Evolutionary conservation across 257 asterid species (phyloP), one percentile per base, ranked within the genome.

Genomic region (Solanum clarkiae): DNA sequence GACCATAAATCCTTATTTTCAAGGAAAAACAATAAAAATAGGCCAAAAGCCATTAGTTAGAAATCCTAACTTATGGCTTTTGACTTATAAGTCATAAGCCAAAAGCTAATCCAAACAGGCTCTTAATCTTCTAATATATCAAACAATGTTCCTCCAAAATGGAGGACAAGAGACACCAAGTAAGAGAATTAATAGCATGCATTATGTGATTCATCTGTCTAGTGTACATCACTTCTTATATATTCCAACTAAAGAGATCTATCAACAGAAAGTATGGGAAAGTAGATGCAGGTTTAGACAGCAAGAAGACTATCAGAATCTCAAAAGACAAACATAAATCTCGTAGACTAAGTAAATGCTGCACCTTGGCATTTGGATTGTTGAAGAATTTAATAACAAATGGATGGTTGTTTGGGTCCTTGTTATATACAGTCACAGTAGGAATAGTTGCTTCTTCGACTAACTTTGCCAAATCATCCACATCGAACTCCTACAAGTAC

Each of bases 381-480:
- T 88, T 90, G 90, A 95, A 95, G 92, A 85, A 94, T 84, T 95
- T 95, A 51, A 89, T 84, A 53, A 95, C 95, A 86, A 91, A 95
- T 16, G 97, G 98, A 87, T 93, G 98, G 89, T 93, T 89, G 87
- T 87, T 92, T 15, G 95, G 96, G 80, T 95, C 99, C 87, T 94
- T 95, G 93, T 91, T 88, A 88, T 92, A 95, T 77, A 93, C 82
- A 79, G 99, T 93, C 63, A 95, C 94, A 42, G 92, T 93, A 44
- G 99, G 98, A 84, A 66, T 88, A 88, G 98, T 93, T 77, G 92
- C 83, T 89, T 91, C 99, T 91, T 91, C 98, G 45, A 95, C 93
- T 45, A 91, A 89, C 82, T 94, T 94, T 88, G 85, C 96, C 71
- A 95, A 90, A 86, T 93, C 92, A 88, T 93, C 98, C 77, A 94